Evolutionary conservation across 331 rosid species (phyloP).

Genomic region (Quercus phellos): DNA sequence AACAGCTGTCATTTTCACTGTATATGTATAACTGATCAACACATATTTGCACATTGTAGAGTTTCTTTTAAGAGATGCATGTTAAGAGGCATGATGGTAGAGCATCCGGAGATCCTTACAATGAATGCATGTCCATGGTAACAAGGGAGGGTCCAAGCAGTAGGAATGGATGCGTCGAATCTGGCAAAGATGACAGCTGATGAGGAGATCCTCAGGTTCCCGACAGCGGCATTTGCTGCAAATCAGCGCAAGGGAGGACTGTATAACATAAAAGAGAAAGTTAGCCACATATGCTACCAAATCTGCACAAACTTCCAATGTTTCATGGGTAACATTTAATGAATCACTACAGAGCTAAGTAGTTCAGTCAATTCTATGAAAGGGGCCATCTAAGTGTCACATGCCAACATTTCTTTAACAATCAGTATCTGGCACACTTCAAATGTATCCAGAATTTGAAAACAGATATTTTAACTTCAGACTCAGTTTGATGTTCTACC

Average conservation of each 20-base stretch:
- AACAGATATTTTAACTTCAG: neutral
- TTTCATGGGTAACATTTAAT: neutral
- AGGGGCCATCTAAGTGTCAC: neutral
- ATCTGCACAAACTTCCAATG: conserved; percentile 14
- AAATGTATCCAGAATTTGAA: neutral
- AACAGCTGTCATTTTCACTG: neutral
- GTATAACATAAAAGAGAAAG: conserved; percentile 25
- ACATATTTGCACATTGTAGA: neutral
- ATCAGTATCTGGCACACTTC: neutral
- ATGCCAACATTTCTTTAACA: neutral
- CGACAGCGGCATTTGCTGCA: conserved; percentile 55
- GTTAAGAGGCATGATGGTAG: conserved; percentile 29
- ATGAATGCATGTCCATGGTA: conserved; percentile 75
- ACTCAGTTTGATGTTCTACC: neutral
- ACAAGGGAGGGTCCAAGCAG: conserved; percentile 79
- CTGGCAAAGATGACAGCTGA: conserved; percentile 64
- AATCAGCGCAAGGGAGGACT: conserved; percentile 34
- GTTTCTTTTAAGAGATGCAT: neutral
- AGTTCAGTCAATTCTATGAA: neutral
- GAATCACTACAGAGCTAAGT: neutral
- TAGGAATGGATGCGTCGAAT: conserved; percentile 64
- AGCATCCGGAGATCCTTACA: conserved; percentile 67
- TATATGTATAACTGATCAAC: neutral
- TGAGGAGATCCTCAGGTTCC: conserved; percentile 76
- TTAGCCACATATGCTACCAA: conserved; percentile 11